Conservation (phyloP, 352 stramenopile genomes). For the Globisporangium apiculatum region DNA sequence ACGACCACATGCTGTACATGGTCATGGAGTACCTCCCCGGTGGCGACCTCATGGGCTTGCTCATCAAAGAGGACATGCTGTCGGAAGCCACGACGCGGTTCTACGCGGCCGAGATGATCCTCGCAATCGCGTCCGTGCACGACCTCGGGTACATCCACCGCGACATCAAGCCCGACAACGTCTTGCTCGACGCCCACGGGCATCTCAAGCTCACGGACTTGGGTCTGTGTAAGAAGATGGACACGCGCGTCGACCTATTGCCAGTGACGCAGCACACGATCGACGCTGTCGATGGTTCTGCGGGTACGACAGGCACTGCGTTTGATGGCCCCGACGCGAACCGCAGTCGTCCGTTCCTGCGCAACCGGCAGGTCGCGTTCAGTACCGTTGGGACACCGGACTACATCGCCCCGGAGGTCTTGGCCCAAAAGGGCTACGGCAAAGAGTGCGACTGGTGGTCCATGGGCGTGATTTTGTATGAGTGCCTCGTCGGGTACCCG, state of each 20-base stretch:
- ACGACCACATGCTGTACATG: conserved; percentile 83
- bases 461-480: conserved; percentile 98
- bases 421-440: conserved; percentile 81
- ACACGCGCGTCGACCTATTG: conserved; percentile 77
- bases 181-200: conserved; percentile 95
- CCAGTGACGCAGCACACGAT: conserved; percentile 73
- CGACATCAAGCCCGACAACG: conserved; percentile 97
- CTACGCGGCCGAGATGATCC: conserved; percentile 97
- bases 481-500: conserved; percentile 97
- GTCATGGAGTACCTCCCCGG: conserved; percentile 99
- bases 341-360: conserved; percentile 44
- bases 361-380: conserved; percentile 89
- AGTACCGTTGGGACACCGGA: conserved; percentile 97
- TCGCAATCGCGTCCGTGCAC: conserved; percentile 98
- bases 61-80: conserved; percentile 98
- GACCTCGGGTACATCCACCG: conserved; percentile 98
- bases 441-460: conserved; percentile 97
- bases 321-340: conserved; percentile 28
- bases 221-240: conserved; percentile 96
- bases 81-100: conserved; percentile 86
- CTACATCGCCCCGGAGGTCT: conserved; percentile 97
- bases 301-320: conserved; percentile 6
- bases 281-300: conserved; percentile 15
- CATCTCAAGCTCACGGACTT: conserved; percentile 99
- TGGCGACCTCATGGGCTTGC: conserved; percentile 98